Conservation (phyloP, 2,329 filamentous ascomycete species). For the Hymenoscyphus occultus region DNA sequence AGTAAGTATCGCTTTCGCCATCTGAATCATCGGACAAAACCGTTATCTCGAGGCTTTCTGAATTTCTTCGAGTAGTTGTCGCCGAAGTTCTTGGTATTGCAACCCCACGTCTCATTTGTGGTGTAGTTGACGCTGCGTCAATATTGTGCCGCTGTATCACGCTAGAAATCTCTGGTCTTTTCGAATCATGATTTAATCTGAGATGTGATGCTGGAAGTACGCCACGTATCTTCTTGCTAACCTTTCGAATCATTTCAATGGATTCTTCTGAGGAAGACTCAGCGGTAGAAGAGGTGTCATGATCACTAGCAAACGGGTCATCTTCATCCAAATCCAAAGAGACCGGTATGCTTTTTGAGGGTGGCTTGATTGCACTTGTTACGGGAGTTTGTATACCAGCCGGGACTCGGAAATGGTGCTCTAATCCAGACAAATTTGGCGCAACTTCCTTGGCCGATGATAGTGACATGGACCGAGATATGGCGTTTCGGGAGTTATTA, state of each 20-base stretch:
- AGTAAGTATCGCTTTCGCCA: constrained; percentile 21
- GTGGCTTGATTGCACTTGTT: constrained; percentile 31
- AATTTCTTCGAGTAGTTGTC: constrained; percentile 3
- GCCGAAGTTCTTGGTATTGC: constrained; percentile 28
- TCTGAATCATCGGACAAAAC: constrained; percentile 33
- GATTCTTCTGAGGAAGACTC: constrained; percentile 33
- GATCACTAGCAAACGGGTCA: constrained; percentile 26
- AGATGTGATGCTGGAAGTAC: constrained; percentile 68
- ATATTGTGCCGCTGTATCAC: constrained; percentile 15
- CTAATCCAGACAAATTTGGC: constrained; percentile 17
- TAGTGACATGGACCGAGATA: constrained; percentile 22
- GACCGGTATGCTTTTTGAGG: constrained; percentile 16
- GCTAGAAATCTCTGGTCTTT: constrained; percentile 31
- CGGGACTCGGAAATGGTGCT: constrained; percentile 10
- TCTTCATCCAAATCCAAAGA: constrained; percentile 28
- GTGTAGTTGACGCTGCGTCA: constrained; percentile 22
- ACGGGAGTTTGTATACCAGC: constrained; percentile 31
- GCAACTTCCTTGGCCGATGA: constrained; percentile 21
- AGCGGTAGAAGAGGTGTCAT: constrained; percentile 6
- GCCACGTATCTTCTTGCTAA: constrained; percentile 47
- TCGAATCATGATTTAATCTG: constrained; percentile 52
- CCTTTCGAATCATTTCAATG: constrained; percentile 26
- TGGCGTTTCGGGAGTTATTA: constrained; percentile 8
- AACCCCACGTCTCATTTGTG: constrained; percentile 30
- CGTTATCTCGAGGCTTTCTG: constrained; percentile 9